Base-by-base conservation (phyloP, 2,329 filamentous ascomycete genomes). In the Mollisiaceae sp. region DNA sequence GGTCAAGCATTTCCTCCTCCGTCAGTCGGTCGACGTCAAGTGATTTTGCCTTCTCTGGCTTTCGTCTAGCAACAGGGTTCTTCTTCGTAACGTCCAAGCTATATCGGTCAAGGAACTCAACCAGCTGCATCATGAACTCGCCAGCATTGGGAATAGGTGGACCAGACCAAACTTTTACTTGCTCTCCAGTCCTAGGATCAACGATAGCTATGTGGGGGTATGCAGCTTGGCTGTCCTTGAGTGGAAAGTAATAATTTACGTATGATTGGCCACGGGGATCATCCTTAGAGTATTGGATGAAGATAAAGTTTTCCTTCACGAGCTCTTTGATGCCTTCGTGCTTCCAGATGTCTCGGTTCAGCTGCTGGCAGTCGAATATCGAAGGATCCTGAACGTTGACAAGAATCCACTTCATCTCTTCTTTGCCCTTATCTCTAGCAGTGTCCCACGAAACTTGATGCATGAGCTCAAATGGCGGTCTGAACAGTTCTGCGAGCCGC, bases 281-380 rank as follows among this genome's bases (percentile, higher is more conserved):
- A 69, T 93, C 89, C 78, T 97, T 97, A 71, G 90, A 88, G 80
- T 95, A 98, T 75, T 99, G 95, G 73, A 99, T 81, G 78, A 99
- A 99, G 71, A 99, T 86, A 77, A 99, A 99, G 79, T 96, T 94
- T 76, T 97, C 94, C 73, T 86, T 86, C 36, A 99, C 84, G 0
- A 96, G 87, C n/a, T 91, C 88, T 72, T 86, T 87, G 64, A 99
- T 88, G 1, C 89, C 85, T 20, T 86, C 78, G 72, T 97, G 91
- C 79, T 97, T 97, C 95, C 95, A 99, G 62, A 98, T 88, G 76
- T 99, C 95, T 54, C 95, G 87, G 76, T 99, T 99, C 20, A 99
- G 82, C 2, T 92, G 86, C 77, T 99, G 95, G 78, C 95, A 99
- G 78, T 95, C 91, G 77, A 99, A 99, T 74, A 97, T 89, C 41